Evolutionary conservation across 495 filamentous ascomycete species (phyloP).

Genomic region (Bombardia bombarda): DNA sequence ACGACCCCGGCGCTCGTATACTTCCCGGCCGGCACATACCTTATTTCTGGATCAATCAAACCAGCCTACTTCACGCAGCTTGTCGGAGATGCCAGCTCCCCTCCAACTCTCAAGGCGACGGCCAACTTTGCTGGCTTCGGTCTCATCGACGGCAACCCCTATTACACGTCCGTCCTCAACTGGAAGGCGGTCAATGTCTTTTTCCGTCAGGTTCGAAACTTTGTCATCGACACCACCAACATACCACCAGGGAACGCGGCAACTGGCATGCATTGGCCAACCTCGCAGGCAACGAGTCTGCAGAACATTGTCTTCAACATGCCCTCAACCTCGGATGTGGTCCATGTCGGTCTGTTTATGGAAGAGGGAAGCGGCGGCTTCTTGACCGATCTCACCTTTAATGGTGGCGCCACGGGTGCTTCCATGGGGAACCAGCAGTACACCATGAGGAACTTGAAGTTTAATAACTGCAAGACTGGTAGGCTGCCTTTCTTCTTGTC

Average conservation of each 20-base stretch:
- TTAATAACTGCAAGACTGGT: constrained; percentile 51
- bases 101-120: constrained; percentile 52
- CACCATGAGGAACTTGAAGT: constrained; percentile 60
- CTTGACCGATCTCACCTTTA: constrained; percentile 55
- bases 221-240: constrained; percentile 63
- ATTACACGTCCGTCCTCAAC: constrained; percentile 46
- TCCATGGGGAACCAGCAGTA: constrained; percentile 39
- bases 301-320: constrained; percentile 74
- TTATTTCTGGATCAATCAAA: constrained; percentile 56
- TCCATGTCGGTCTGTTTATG: constrained; percentile 66
- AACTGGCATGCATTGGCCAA: constrained; percentile 74
- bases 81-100: constrained; percentile 32
- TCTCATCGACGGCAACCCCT: constrained; percentile 62
- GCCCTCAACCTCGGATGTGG: constrained; percentile 48
- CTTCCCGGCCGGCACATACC: constrained; percentile 72
- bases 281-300: constrained; percentile 64
- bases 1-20: constrained; percentile 68
- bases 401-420: constrained; percentile 60
- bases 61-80: constrained; percentile 60
- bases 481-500: constrained; percentile 37
- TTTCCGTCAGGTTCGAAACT: constrained; percentile 69
- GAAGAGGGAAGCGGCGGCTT: constrained; percentile 66
- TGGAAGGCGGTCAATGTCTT: constrained; percentile 64
- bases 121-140: constrained; percentile 55
- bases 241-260: constrained; percentile 45